Conservation (phyloP, 176 grass and related monocot genomes). For the Paspalum notatum region DNA sequence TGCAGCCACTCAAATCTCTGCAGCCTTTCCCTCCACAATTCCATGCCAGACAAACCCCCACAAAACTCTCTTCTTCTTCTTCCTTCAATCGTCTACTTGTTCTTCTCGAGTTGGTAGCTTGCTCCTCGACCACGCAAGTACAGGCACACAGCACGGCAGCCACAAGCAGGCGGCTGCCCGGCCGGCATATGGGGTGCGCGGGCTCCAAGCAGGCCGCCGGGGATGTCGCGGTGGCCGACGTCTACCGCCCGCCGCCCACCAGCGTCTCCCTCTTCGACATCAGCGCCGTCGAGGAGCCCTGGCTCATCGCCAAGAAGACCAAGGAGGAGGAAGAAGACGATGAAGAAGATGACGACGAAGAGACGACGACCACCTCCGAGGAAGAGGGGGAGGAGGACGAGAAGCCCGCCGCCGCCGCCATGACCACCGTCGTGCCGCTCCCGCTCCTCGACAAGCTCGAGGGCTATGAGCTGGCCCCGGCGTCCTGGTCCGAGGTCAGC, state of each 20-base stretch:
- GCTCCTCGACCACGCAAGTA: too few relatives aligned
- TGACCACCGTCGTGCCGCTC: slow-evolving; percentile 55
- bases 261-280: slow-evolving; percentile 89
- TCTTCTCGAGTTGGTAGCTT: too few relatives aligned
- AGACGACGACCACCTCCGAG: background rate
- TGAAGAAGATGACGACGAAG: background rate
- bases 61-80: too few relatives aligned
- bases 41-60: too few relatives aligned
- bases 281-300: slow-evolving; percentile 83
- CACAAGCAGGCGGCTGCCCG: too few relatives aligned
- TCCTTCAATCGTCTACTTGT: too few relatives aligned
- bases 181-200: slow-evolving; percentile 82
- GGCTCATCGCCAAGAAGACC: slow-evolving; percentile 66
- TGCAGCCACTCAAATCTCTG: too few relatives aligned
- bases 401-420: background rate
- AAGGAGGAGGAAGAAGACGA: background rate
- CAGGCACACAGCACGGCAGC: too few relatives aligned
- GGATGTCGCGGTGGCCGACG: slow-evolving; percentile 39
- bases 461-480: slow-evolving; percentile 66
- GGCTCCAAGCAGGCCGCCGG: slow-evolving; percentile 57
- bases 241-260: slow-evolving; percentile 73
- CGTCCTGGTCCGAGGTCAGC: slow-evolving; percentile 93
- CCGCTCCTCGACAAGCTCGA: slow-evolving; percentile 90
- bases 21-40: too few relatives aligned
- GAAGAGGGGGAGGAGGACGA: slow-evolving; percentile 13